phyloP scores from a whole-genome alignment of 345 rosid species.

The Conringia planisiliqua region DNA sequence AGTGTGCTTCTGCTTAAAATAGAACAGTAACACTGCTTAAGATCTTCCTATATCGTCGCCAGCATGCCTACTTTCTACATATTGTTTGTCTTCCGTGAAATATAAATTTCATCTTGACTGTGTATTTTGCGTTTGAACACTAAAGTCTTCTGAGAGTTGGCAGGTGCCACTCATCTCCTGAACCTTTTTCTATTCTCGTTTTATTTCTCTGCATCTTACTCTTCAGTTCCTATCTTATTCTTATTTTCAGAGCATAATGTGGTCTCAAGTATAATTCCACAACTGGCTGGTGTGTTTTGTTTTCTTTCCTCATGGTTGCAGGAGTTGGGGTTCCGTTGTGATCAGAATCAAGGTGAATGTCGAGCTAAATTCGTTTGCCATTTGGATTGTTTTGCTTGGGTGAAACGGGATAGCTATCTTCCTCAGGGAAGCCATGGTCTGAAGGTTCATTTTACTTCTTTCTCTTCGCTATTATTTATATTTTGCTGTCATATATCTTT shows the following conservation, averaged over 20 bases:
- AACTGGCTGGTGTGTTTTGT: slow-evolving; percentile 8
- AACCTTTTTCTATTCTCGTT: background rate
- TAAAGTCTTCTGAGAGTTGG: slow-evolving; percentile 10
- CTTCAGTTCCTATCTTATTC: background rate
- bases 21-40: background rate
- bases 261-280: background rate
- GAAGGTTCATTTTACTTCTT: slow-evolving; percentile 51
- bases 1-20: slow-evolving; percentile 4
- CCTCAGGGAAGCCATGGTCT: slow-evolving; percentile 99
- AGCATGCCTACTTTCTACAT: slow-evolving; percentile 4
- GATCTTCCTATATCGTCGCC: background rate
- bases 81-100: slow-evolving; percentile 3
- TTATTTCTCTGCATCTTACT: slow-evolving; percentile 9
- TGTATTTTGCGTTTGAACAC: slow-evolving; percentile 10
- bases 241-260: slow-evolving; percentile 4
- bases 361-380: slow-evolving; percentile 92
- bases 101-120: background rate
- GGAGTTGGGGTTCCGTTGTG: slow-evolving; percentile 92
- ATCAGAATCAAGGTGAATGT: slow-evolving; percentile 92
- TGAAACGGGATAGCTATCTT: slow-evolving; percentile 98
- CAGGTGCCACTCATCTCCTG: slow-evolving; percentile 1
- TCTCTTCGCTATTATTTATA: slow-evolving; percentile 6
- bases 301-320: slow-evolving; percentile 37
- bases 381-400: slow-evolving; percentile 99
- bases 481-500: background rate